Percentiles rank a stretch among this genome's conserved stretches.
phyloP scores from a whole-genome alignment of 2,329 filamentous ascomycete species.

The Leptographium procerum region DNA sequence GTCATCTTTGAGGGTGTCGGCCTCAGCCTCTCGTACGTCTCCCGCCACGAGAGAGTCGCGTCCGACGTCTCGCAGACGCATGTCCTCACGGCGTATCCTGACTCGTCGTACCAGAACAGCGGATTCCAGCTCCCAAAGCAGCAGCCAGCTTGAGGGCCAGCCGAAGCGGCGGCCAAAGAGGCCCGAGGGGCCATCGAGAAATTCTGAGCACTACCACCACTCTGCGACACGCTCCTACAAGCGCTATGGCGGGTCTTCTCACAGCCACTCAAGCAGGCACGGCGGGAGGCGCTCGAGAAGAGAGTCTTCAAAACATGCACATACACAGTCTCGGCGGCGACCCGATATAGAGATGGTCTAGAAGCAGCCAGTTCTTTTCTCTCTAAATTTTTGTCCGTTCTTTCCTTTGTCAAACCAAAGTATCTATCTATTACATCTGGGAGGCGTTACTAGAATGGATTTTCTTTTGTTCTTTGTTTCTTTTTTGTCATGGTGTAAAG shows the following conservation, averaged over 20 bases:
- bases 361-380: not conserved
- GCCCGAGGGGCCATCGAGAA: not conserved
- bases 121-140: not conserved
- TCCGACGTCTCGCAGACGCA: not conserved
- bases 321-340: not conserved
- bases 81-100: not conserved
- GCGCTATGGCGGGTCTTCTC: too few species aligned
- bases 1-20: conserved; percentile 29
- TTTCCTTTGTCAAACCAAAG: not conserved
- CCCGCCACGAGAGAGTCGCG: not conserved
- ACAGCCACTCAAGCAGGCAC: too few species aligned
- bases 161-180: not conserved
- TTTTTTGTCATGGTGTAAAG: too few species aligned
- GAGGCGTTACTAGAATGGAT: not conserved
- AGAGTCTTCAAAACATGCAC: not conserved
- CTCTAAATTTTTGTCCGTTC: not conserved
- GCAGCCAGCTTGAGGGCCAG: not conserved
- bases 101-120: not conserved
- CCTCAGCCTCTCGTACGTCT: conserved; percentile 20
- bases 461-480: not conserved
- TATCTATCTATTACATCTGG: not conserved
- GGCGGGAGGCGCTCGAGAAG: not conserved
- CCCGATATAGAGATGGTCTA: not conserved
- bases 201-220: not conserved
- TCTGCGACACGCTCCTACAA: not conserved